A percentile compares a stretch with the other conserved stretches of the same genome.
Conservation (phyloP, 2,329 filamentous ascomycete species). For the Fusarium sp. region DNA sequence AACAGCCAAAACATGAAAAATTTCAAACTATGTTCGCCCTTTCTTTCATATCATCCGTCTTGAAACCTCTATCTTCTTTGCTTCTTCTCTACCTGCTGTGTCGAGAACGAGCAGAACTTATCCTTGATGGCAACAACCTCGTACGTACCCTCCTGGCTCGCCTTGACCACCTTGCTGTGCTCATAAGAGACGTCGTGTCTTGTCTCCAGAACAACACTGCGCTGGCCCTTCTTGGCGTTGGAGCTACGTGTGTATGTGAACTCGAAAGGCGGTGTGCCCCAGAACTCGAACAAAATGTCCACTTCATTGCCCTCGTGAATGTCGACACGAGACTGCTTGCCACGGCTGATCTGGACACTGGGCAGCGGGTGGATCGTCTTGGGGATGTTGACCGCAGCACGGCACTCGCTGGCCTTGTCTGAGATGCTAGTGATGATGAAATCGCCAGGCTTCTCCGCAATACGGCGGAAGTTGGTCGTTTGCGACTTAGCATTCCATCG, state of each 20-base stretch:
- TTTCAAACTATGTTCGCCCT: conserved; percentile 31
- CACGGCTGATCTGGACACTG: conserved; percentile 88
- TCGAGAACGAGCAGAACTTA: conserved; percentile 88
- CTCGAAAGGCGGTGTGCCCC: conserved; percentile 94
- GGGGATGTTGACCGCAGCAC: conserved; percentile 78
- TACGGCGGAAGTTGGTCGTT: conserved; percentile 88
- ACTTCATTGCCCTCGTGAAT: conserved; percentile 97
- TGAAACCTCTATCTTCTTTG: conserved; percentile 51
- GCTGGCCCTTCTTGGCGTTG: conserved; percentile 83
- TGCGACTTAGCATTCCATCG: conserved; percentile 81
- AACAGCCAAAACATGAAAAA: conserved; percentile 25
- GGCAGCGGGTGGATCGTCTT: conserved; percentile 93
- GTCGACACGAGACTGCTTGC: conserved; percentile 82
- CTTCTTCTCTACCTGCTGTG: conserved; percentile 67
- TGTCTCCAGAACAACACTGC: conserved; percentile 86
- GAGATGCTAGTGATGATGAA: conserved; percentile 89
- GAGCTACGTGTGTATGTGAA: conserved; percentile 96
- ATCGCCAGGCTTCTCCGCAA: conserved; percentile 89
- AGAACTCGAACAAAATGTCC: conserved; percentile 94
- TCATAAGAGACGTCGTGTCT: conserved; percentile 87
- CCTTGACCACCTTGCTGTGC: conserved; percentile 81
- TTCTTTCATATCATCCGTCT: neutral
- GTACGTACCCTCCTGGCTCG: conserved; percentile 94
- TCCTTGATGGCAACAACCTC: conserved; percentile 98
- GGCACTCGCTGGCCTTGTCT: conserved; percentile 90